phyloP scores from a whole-genome alignment of 352 stramenopile species.

The Thraustochytrium striatum region DNA sequence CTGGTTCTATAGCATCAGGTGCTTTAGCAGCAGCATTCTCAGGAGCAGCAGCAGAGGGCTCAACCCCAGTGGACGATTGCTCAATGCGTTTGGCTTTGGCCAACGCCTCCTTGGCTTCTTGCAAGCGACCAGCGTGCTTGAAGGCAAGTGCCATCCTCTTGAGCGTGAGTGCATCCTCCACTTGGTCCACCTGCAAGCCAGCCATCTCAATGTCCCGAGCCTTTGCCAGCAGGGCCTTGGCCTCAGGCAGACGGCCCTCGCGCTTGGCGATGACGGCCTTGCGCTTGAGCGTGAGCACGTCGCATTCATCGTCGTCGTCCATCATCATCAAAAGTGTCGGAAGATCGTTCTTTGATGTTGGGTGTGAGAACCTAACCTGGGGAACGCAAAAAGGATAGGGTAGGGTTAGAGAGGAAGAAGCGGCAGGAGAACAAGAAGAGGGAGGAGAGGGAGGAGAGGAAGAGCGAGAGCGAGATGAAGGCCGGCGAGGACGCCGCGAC shows the following conservation, averaged over 20 bases:
- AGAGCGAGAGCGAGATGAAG: too few species aligned
- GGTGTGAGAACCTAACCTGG: too few species aligned
- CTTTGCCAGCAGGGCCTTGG: slow-evolving; percentile 27
- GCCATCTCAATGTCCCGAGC: slow-evolving; percentile 20
- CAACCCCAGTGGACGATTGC: background rate
- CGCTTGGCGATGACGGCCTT: slow-evolving; percentile 6
- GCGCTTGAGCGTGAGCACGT: slow-evolving; percentile 17
- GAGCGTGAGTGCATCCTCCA: slow-evolving; percentile 13
- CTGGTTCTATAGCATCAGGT: background rate
- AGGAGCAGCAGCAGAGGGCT: background rate
- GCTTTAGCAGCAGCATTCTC: background rate
- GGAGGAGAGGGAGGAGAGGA: too few species aligned
- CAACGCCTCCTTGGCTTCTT: slow-evolving; percentile 11
- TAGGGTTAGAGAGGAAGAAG: too few species aligned
- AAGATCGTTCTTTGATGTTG: too few species aligned
- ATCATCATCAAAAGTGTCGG: too few species aligned
- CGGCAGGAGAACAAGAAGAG: too few species aligned
- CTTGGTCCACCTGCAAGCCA: background rate
- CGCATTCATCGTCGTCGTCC: too few species aligned
- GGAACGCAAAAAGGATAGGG: too few species aligned
- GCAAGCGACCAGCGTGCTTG: background rate
- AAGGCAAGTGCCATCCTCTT: slow-evolving; percentile 26
- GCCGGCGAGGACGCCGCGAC: too few species aligned
- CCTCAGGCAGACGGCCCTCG: background rate
- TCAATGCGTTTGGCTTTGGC: slow-evolving; percentile 11